Percentiles rank a stretch among this genome's conserved stretches.
Evolutionary conservation across 2,329 filamentous ascomycete genomes (phyloP).

Genomic region (Sarocladiaceae sp.): DNA sequence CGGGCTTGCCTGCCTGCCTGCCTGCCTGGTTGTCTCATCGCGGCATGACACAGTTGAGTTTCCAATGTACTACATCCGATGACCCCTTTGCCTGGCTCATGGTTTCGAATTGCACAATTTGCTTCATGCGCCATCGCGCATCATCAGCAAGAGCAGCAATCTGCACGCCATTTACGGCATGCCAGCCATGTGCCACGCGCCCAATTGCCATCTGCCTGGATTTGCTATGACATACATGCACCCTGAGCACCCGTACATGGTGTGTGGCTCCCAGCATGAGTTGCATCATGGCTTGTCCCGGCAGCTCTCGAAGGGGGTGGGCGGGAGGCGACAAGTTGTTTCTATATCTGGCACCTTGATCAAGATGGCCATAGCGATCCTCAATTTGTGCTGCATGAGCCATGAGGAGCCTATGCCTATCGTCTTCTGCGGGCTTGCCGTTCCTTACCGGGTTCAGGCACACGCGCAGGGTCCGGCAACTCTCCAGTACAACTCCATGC

Average conservation of each 20-base stretch:
- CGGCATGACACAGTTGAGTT: constrained; percentile 7
- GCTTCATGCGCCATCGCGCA: constrained; percentile 1
- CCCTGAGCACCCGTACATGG: neutral
- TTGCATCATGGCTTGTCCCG: constrained; percentile 9
- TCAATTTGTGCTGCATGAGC: constrained; percentile 11
- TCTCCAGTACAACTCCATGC: neutral
- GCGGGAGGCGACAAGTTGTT: constrained; percentile 4
- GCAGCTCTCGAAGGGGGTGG: neutral
- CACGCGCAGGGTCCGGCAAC: neutral
- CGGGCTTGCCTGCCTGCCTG: neutral
- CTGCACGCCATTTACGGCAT: constrained; percentile 2
- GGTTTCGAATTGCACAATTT: constrained; percentile 2
- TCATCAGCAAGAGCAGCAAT: neutral
- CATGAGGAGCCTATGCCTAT: constrained; percentile 2
- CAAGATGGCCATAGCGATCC: constrained; percentile 8
- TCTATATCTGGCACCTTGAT: constrained; percentile 9
- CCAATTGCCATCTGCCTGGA: neutral
- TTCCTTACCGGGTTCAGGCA: constrained; percentile 7
- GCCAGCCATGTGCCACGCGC: neutral
- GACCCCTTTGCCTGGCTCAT: constrained; percentile 8
- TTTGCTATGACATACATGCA: neutral
- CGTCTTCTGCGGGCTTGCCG: constrained; percentile 1
- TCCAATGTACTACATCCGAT: constrained; percentile 9
- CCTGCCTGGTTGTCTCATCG: neutral
- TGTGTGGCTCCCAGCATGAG: neutral